Conservation (phyloP, 2,329 filamentous ascomycete genomes). For the Diplodia seriata region DNA sequence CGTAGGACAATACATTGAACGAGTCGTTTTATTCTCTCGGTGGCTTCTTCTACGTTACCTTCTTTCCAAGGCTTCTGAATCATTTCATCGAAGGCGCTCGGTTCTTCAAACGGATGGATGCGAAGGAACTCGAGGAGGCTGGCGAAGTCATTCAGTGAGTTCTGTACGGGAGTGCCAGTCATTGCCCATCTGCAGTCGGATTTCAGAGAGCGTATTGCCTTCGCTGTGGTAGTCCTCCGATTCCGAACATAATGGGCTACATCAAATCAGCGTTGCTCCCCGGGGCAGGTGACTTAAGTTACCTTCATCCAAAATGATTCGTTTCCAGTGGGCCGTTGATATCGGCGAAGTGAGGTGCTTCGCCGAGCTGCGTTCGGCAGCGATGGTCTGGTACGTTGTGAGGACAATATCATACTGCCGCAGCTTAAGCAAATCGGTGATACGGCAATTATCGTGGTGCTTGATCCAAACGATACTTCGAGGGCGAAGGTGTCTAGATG, state of each 20-base stretch:
- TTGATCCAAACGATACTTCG: too few species aligned
- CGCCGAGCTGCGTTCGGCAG: not conserved
- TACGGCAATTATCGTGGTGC: too few species aligned
- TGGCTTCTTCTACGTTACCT: not conserved
- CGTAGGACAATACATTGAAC: constrained; percentile 51
- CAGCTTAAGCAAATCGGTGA: not conserved
- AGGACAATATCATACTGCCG: not conserved
- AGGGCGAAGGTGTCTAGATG: too few species aligned
- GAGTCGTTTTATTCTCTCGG: constrained; percentile 37
- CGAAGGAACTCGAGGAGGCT: constrained; percentile 55
- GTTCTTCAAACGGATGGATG: constrained; percentile 48
- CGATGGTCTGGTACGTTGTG: not conserved
- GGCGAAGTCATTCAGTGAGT: constrained; percentile 53
- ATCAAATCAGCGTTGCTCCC: too few species aligned
- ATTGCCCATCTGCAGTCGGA: constrained; percentile 54
- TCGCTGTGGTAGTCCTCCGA: constrained; percentile 44
- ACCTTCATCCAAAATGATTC: constrained; percentile 13
- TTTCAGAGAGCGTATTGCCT: constrained; percentile 50
- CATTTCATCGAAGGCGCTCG: not conserved
- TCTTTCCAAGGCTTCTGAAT: not conserved
- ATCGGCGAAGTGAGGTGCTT: not conserved
- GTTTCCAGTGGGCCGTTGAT: not conserved
- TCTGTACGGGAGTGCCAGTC: constrained; percentile 60
- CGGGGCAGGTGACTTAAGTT: too few species aligned
- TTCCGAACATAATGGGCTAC: constrained; percentile 55